Evolutionary conservation across 495 filamentous ascomycete genomes (phyloP).

Genomic region (Tuber magnatum): DNA sequence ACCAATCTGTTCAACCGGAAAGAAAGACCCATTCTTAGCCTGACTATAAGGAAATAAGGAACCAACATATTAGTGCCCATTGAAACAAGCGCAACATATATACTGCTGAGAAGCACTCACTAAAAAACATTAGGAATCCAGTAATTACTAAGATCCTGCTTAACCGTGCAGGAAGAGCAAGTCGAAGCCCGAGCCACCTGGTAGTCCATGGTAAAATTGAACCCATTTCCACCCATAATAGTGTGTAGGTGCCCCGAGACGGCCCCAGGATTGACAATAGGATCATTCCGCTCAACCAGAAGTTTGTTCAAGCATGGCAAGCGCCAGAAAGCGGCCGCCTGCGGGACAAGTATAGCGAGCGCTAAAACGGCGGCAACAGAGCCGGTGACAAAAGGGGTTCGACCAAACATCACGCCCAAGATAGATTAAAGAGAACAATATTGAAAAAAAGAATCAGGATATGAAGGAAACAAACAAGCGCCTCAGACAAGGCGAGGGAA

Average conservation of each 20-base stretch:
- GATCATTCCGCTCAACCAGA: conserved; percentile 55
- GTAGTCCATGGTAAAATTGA: conserved; percentile 57
- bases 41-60: conserved; percentile 31
- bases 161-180: conserved; percentile 61
- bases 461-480: not conserved
- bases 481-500: not conserved
- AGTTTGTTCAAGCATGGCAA: conserved; percentile 19
- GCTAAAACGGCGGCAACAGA: conserved; percentile 15
- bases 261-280: conserved; percentile 55
- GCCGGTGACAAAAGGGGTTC: conserved; percentile 13
- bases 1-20: conserved; percentile 58
- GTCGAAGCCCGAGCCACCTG: conserved; percentile 51
- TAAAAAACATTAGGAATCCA: conserved; percentile 69
- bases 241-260: conserved; percentile 63
- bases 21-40: conserved; percentile 57
- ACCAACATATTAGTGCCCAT: not conserved
- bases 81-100: not conserved
- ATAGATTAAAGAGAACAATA: not conserved
- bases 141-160: conserved; percentile 66
- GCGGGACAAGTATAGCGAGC: conserved; percentile 23
- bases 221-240: conserved; percentile 64
- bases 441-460: not conserved
- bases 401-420: conserved; percentile 11
- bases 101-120: conserved; percentile 21
- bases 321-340: conserved; percentile 29